Evolutionary conservation across 2,329 filamentous ascomycete genomes (phyloP).

Genomic region (Mariannaea elegans): DNA sequence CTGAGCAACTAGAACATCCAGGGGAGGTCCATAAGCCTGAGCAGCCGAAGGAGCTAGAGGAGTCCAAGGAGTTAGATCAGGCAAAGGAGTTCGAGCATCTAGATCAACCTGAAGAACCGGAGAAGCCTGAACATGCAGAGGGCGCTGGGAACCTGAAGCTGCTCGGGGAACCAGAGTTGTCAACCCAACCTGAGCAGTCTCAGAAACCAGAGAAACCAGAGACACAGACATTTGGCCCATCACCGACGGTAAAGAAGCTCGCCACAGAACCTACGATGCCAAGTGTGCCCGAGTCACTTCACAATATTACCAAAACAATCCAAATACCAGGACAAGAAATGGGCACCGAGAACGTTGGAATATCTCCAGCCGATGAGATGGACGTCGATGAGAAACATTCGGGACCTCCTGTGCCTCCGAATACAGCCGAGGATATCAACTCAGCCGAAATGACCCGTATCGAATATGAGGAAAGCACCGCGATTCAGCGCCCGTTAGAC

Average conservation of each 20-base stretch:
- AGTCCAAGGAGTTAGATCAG: neutral
- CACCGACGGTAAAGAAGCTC: neutral
- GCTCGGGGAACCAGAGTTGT: too few species aligned
- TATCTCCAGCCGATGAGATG: neutral
- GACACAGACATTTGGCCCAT: neutral
- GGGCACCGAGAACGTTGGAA: neutral
- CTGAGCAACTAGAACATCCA: neutral
- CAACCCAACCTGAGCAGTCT: neutral
- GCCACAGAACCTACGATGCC: neutral
- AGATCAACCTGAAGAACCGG: neutral
- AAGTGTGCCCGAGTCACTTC: neutral
- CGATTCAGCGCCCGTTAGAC: neutral
- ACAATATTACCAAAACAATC: neutral
- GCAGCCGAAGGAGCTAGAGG: neutral
- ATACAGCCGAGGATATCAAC: neutral
- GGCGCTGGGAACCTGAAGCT: neutral
- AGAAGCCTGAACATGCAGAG: neutral
- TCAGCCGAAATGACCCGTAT: neutral
- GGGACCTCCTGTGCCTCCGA: neutral
- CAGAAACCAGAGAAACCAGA: neutral
- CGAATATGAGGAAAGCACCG: neutral
- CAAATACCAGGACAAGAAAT: neutral
- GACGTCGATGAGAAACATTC: slow-evolving; percentile 17
- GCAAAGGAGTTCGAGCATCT: neutral
- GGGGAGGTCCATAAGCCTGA: neutral